phyloP scores from a whole-genome alignment of 768 basidiomycete species.

The Kondoa malvinella region DNA sequence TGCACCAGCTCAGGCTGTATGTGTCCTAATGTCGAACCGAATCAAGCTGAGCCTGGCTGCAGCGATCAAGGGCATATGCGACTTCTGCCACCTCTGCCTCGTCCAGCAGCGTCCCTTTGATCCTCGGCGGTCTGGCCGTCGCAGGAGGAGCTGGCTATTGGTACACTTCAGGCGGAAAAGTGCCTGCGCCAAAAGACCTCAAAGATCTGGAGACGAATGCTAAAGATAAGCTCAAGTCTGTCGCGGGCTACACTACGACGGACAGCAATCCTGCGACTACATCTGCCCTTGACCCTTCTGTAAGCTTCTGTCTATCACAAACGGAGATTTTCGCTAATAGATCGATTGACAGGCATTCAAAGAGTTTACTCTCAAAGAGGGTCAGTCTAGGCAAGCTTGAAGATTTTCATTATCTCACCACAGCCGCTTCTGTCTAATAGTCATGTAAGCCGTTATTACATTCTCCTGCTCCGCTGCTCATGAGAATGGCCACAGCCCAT shows the following conservation, averaged over 20 bases:
- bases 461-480: neutral
- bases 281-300: conserved; percentile 15
- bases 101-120: neutral
- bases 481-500: conserved; percentile 42
- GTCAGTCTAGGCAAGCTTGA: too few species aligned
- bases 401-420: neutral
- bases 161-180: neutral
- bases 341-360: conserved; percentile 14
- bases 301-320: too few species aligned
- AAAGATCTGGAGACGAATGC: conserved; percentile 4
- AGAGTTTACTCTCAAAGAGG: conserved; percentile 58
- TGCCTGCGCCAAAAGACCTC: conserved; percentile 2
- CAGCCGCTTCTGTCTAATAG: neutral
- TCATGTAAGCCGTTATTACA: neutral
- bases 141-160: neutral
- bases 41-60: too few species aligned
- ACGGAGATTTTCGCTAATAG: too few species aligned
- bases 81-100: neutral
- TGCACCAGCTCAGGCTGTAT: neutral
- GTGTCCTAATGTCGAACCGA: too few species aligned
- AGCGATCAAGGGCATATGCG: neutral
- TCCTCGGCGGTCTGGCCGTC: neutral
- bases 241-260: neutral
- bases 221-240: neutral
- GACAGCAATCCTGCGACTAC: conserved; percentile 4